Evolutionary conservation across 805 yeast species (phyloP).

Genomic region (Saturnispora sekii): DNA sequence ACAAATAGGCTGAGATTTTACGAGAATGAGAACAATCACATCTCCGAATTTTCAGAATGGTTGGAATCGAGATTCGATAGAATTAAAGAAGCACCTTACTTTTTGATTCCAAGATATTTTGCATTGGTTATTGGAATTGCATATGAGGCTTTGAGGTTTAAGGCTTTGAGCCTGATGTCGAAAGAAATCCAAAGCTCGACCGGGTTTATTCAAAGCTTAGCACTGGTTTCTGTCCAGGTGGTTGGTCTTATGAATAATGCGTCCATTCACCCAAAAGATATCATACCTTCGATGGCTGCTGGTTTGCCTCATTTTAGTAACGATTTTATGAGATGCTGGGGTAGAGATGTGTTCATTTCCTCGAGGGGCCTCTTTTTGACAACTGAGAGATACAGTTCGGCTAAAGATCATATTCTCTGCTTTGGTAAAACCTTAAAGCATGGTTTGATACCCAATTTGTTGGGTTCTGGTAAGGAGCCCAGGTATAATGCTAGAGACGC

Average conservation of each 20-base stretch:
- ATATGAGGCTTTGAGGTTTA: slow-evolving; percentile 69
- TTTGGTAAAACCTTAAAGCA: slow-evolving; percentile 90
- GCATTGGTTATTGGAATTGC: slow-evolving; percentile 73
- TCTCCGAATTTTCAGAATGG: slow-evolving; percentile 60
- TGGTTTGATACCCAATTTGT: slow-evolving; percentile 86
- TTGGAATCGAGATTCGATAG: slow-evolving; percentile 51
- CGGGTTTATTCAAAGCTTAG: slow-evolving; percentile 67
- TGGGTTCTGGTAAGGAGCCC: slow-evolving; percentile 91
- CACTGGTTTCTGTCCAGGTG: slow-evolving; percentile 82
- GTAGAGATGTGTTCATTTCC: slow-evolving; percentile 89
- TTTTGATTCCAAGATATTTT: slow-evolving; percentile 79
- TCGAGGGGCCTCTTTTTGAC: slow-evolving; percentile 72
- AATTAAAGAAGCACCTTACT: slow-evolving; percentile 62
- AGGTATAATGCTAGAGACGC: slow-evolving; percentile 96
- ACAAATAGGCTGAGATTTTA: slow-evolving; percentile 53
- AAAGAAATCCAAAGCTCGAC: slow-evolving; percentile 49
- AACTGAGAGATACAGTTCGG: slow-evolving; percentile 71
- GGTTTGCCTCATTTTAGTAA: slow-evolving; percentile 91
- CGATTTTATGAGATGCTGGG: slow-evolving; percentile 97
- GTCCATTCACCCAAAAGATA: slow-evolving; percentile 55
- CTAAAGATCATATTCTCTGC: slow-evolving; percentile 69
- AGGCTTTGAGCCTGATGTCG: slow-evolving; percentile 51
- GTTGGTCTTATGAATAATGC: slow-evolving; percentile 64
- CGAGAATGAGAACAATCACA: slow-evolving; percentile 32
- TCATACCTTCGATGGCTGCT: slow-evolving; percentile 79